phyloP scores from a whole-genome alignment of 2,329 filamentous ascomycete genomes.

The Diaporthe ampelina region DNA sequence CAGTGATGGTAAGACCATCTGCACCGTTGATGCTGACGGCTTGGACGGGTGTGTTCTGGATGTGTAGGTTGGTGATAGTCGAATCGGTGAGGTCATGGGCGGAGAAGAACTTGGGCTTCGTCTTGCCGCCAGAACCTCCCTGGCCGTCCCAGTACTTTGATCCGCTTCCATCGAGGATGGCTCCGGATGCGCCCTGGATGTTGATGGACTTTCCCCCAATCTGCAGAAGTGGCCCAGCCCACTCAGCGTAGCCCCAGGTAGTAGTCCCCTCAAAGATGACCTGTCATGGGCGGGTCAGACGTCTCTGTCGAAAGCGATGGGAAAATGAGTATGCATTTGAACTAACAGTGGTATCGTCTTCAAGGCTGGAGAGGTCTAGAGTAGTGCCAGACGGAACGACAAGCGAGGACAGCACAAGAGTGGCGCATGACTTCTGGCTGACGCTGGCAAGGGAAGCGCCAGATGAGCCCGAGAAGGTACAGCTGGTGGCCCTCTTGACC shows the following conservation, averaged over 20 bases:
- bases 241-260: constrained; percentile 75
- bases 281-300: constrained; percentile 44
- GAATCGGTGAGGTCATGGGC: constrained; percentile 64
- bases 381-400: constrained; percentile 69
- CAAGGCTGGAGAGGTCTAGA: constrained; percentile 67
- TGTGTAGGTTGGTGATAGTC: constrained; percentile 62
- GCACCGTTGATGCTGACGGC: constrained; percentile 60
- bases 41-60: constrained; percentile 69
- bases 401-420: constrained; percentile 65
- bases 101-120: constrained; percentile 74
- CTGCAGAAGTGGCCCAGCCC: constrained; percentile 73
- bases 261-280: constrained; percentile 75
- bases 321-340: neutral
- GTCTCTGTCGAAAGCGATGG: fast-evolving
- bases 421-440: constrained; percentile 64
- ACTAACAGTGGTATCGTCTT: constrained; percentile 59
- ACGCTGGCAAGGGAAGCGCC: constrained; percentile 55
- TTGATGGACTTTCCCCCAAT: constrained; percentile 69
- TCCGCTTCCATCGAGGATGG: constrained; percentile 68
- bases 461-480: constrained; percentile 68
- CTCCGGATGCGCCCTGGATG: constrained; percentile 65
- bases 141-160: constrained; percentile 71
- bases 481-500: constrained; percentile 49
- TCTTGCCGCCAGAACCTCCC: constrained; percentile 71
- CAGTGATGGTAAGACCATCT: constrained; percentile 59